A percentile compares a stretch with the other conserved stretches of the same genome.
These are phyloP conservation scores for barley (Hordeum vulgare) DNA, from an alignment of 176 grass and related monocot species.

Conservation along the genomic window DNA sequence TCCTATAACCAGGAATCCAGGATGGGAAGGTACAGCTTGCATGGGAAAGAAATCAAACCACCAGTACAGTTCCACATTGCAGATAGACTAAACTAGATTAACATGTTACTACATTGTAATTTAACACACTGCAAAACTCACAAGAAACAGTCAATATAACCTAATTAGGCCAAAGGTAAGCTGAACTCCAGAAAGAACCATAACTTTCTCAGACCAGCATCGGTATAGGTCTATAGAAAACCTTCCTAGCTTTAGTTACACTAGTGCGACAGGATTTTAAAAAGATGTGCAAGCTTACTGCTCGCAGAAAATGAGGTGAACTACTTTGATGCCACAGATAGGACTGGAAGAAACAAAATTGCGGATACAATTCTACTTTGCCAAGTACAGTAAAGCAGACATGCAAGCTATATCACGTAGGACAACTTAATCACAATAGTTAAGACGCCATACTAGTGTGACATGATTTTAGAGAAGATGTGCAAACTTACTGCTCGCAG, in stretches of 20 bases:
- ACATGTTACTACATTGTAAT: background rate
- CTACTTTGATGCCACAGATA: background rate
- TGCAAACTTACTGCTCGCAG: background rate
- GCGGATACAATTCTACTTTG: background rate
- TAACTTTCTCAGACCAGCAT: background rate
- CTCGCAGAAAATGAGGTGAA: background rate
- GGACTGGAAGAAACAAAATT: background rate
- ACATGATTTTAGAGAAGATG: background rate
- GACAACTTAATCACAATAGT: background rate
- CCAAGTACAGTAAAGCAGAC: background rate
- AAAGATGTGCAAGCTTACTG: background rate
- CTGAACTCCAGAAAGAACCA: background rate
- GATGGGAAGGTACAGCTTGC: background rate
- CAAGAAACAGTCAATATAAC: background rate
- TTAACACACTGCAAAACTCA: background rate
- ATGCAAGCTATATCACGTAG: background rate
- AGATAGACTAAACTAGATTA: background rate
- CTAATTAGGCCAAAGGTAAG: background rate
- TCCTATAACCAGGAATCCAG: background rate
- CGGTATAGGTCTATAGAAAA: background rate
- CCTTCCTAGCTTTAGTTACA: background rate
- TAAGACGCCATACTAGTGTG: background rate
- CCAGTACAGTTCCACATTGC: background rate
- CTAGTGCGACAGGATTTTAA: background rate
- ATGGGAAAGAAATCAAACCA: conserved; percentile 12